phyloP scores from a whole-genome alignment of 2,329 filamentous ascomycete species.

The Epichloe hybrida region DNA sequence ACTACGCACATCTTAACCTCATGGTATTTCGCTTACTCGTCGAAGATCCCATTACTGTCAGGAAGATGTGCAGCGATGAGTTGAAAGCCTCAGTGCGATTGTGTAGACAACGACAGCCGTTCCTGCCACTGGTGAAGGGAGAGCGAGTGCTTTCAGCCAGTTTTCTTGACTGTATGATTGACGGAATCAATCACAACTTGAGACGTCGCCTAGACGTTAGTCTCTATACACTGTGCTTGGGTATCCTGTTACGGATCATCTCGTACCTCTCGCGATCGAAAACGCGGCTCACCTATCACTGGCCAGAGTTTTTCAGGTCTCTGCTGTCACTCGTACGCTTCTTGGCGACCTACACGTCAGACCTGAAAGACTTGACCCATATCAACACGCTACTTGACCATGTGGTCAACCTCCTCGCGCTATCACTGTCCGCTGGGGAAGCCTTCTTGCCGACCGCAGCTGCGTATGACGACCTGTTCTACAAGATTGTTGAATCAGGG shows the following conservation, averaged over 20 bases:
- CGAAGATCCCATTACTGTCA: conserved; percentile 72
- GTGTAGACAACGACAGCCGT: conserved; percentile 79
- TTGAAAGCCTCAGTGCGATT: conserved; percentile 62
- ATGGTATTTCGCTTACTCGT: conserved; percentile 76
- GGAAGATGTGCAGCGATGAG: conserved; percentile 71
- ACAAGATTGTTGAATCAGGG: conserved; percentile 94
- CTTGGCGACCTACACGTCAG: conserved; percentile 70
- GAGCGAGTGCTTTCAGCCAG: conserved; percentile 63
- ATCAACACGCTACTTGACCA: conserved; percentile 64
- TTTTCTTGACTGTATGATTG: conserved; percentile 76
- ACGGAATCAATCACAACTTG: conserved; percentile 89
- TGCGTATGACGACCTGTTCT: conserved; percentile 92
- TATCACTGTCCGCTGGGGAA: conserved; percentile 77
- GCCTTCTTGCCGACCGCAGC: conserved; percentile 78
- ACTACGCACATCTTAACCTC: conserved; percentile 76
- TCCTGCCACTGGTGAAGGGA: conserved; percentile 58
- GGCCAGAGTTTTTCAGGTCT: conserved; percentile 87
- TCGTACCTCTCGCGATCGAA: conserved; percentile 73
- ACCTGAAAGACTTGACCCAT: conserved; percentile 55
- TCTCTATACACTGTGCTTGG: conserved; percentile 70
- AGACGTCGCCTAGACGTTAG: conserved; percentile 71
- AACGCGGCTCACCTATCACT: conserved; percentile 77
- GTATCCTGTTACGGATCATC: conserved; percentile 69
- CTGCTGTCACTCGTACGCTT: conserved; percentile 82
- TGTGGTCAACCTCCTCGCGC: conserved; percentile 68